phyloP scores from a whole-genome alignment of 208 protist genomes.

The Crithidia fasciculata region DNA sequence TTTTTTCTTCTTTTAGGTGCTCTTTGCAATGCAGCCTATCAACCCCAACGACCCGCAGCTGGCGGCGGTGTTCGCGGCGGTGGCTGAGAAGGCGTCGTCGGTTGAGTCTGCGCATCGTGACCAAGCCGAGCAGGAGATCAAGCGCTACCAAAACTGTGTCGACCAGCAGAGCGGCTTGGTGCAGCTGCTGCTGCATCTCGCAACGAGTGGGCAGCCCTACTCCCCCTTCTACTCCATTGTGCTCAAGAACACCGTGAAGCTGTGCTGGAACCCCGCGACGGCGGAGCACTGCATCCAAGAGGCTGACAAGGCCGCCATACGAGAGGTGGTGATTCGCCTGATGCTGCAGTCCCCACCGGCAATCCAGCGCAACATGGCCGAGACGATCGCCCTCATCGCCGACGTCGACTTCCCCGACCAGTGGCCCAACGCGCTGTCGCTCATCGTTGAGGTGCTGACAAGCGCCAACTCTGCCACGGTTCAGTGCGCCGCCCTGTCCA shows the following conservation, averaged over 20 bases:
- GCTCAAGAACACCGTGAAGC: constrained; percentile 89
- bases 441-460: constrained; percentile 64
- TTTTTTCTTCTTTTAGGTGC: background rate
- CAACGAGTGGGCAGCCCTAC: constrained; percentile 30
- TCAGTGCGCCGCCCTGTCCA: constrained; percentile 77
- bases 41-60: constrained; percentile 49
- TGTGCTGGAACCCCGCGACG: constrained; percentile 72
- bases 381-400: constrained; percentile 90
- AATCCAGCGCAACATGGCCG: constrained; percentile 90
- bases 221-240: constrained; percentile 77
- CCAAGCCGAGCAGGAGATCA: constrained; percentile 64
- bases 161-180: constrained; percentile 79
- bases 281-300: constrained; percentile 86
- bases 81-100: constrained; percentile 53
- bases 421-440: constrained; percentile 86
- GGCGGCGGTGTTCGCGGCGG: constrained; percentile 31
- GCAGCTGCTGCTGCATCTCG: constrained; percentile 56
- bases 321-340: constrained; percentile 52
- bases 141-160: constrained; percentile 62
- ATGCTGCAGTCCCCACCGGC: constrained; percentile 61
- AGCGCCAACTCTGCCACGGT: constrained; percentile 28
- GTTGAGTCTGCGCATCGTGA: constrained; percentile 53
- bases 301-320: constrained; percentile 67
- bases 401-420: constrained; percentile 90
- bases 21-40: constrained; percentile 43